Conservation (phyloP, 768 basidiomycete species). For the Pulveroboletus sp. region DNA sequence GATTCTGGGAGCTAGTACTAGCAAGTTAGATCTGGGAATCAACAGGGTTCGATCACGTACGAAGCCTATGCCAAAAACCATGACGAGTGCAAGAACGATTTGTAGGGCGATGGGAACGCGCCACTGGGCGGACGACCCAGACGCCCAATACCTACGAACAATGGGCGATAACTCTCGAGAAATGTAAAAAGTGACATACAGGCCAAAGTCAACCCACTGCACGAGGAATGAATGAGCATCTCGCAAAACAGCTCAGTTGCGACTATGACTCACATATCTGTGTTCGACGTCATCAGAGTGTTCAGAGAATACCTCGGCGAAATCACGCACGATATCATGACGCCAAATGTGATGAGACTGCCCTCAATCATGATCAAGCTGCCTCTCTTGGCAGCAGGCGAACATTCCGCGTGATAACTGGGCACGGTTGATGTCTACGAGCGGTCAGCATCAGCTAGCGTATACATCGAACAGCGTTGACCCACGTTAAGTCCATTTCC, state of each 20-base stretch:
- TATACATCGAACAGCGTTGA: not conserved
- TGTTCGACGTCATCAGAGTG: not conserved
- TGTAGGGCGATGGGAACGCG: constrained; percentile 62
- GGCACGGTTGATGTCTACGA: constrained; percentile 62
- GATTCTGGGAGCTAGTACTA: constrained; percentile 56
- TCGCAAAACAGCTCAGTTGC: not conserved
- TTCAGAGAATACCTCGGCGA: not conserved
- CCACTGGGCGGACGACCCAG: constrained; percentile 55
- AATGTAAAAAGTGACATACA: constrained; percentile 39
- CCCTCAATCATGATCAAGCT: constrained; percentile 67
- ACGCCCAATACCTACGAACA: constrained; percentile 46
- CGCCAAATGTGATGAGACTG: constrained; percentile 59
- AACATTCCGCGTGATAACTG: constrained; percentile 65
- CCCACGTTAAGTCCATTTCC: constrained; percentile 62
- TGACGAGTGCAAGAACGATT: constrained; percentile 51
- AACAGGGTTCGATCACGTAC: constrained; percentile 32
- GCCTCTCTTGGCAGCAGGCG: constrained; percentile 55
- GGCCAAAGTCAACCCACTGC: constrained; percentile 64
- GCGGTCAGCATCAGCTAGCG: constrained; percentile 3
- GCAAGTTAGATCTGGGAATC: not conserved
- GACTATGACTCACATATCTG: constrained; percentile 22
- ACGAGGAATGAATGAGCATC: constrained; percentile 3
- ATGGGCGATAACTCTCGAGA: not conserved
- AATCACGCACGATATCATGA: constrained; percentile 55
- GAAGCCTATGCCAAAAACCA: constrained; percentile 45